These are phyloP conservation scores for Fusarium illudens DNA, from an alignment of 2,329 filamentous ascomycete genomes.

Conservation along the genomic window DNA sequence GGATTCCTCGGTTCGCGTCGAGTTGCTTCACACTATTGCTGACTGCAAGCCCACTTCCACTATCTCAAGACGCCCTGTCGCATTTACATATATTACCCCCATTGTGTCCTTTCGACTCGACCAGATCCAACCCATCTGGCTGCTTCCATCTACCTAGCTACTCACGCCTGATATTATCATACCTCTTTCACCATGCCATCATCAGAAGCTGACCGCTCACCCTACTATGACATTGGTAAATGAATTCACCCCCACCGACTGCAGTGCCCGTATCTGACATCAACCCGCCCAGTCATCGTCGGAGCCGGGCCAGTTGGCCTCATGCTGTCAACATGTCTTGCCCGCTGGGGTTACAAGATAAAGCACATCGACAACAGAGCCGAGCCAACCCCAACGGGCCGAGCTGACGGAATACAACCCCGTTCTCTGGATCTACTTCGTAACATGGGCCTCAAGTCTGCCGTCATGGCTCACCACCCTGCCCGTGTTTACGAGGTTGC, in stretches of 20 bases:
- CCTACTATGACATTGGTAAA: constrained; percentile 58
- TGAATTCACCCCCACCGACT: background rate
- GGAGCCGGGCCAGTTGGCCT: constrained; percentile 90
- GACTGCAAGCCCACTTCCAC: constrained; percentile 16
- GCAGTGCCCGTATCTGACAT: constrained; percentile 33
- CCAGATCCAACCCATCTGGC: constrained; percentile 10
- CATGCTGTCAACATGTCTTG: constrained; percentile 85
- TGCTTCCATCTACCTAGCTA: constrained; percentile 6
- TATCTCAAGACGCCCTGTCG: constrained; percentile 20
- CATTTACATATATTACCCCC: constrained; percentile 31
- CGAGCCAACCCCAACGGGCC: constrained; percentile 84
- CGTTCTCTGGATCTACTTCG: constrained; percentile 85
- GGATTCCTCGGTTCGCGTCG: constrained; percentile 28
- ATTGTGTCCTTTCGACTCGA: background rate
- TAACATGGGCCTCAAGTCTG: constrained; percentile 88
- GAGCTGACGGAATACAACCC: constrained; percentile 91
- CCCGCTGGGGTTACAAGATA: constrained; percentile 92
- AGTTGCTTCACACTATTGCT: constrained; percentile 15
- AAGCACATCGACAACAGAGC: constrained; percentile 93
- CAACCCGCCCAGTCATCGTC: constrained; percentile 71
- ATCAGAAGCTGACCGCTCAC: constrained; percentile 28
- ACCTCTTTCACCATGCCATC: constrained; percentile 27
- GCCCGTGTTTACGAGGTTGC: constrained; percentile 84
- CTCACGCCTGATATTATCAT: background rate
- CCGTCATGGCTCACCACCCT: constrained; percentile 86